Base-by-base conservation (phyloP, 495 filamentous ascomycete genomes). In the Penicillium cosmopolitanum region DNA sequence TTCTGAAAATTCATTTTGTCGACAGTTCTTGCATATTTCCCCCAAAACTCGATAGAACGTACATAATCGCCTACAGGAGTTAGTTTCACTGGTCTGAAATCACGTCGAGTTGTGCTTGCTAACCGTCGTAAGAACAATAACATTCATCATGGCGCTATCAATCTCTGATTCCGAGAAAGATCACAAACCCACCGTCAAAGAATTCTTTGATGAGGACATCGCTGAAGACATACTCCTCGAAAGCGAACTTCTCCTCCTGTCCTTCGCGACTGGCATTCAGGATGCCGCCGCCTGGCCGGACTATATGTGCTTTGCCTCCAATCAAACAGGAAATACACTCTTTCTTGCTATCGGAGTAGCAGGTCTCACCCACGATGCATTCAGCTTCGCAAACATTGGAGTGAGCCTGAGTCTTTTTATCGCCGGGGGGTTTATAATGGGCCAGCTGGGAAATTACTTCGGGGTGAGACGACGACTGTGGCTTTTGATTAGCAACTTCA, bases 321-420 rank as follows among this genome's bases (percentile, higher is more conserved):
- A 87, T 70, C 84, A 88, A 63, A 87, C 85, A 1, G 85, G 85
- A 61, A 88, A 87, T 72, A 84, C 84, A 13, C 79, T 88, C 46
- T 67, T 87, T 44, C 74, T 87, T 18, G 84, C 83, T 34, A 71
- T 84, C 47, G 76, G 56, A 40, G 61, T 82, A 31, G 80, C 83
- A 13, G 69, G 79, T 19, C 66, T 82, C 18, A 76, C 77, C 52
- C 75, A 74, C 44, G 56, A 68, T 12, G 57, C 57, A 12, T 69
- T 64, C 48, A 63, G 55, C 54, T 62, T 81, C 43, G 55, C 75
- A 51, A 85, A 85, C 63, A 84, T 85, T 53, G 82, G 72, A 34
- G 58, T 77, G 8, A 81, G 80, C 19, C 78, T 88, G 5, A 76
- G 74, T 25, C 70, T 82, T 52, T 88, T 88, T 65, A 67, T 88